phyloP scores from a whole-genome alignment of 768 basidiomycete species.

The Trametes cingulata region DNA sequence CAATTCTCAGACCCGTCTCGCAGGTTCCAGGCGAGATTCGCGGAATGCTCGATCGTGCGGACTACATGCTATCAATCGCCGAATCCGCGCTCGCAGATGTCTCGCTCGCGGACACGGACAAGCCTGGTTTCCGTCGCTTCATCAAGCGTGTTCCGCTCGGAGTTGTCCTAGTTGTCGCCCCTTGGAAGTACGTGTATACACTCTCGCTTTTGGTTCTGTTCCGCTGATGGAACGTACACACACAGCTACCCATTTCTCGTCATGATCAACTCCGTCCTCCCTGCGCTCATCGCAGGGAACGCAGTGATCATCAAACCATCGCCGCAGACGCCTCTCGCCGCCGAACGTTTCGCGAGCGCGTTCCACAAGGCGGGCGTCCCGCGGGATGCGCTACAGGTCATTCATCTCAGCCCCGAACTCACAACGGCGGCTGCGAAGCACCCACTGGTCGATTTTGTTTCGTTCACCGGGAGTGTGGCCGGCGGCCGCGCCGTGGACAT shows the following conservation, averaged over 20 bases:
- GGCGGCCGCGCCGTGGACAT: slow-evolving; percentile 76
- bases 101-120: slow-evolving; percentile 71
- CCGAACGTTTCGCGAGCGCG: slow-evolving; percentile 74
- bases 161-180: slow-evolving; percentile 83
- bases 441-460: slow-evolving; percentile 72
- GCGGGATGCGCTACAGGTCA: slow-evolving; percentile 65
- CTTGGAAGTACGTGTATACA: slow-evolving; percentile 76
- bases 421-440: slow-evolving; percentile 64
- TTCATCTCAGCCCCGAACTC: slow-evolving; percentile 69
- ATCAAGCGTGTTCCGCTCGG: slow-evolving; percentile 86
- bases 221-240: not conserved
- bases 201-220: not conserved
- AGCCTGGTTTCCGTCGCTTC: slow-evolving; percentile 79
- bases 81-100: slow-evolving; percentile 72
- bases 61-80: slow-evolving; percentile 86
- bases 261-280: slow-evolving; percentile 89
- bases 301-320: slow-evolving; percentile 92
- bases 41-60: slow-evolving; percentile 79
- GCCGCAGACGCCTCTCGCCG: slow-evolving; percentile 90
- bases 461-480: slow-evolving; percentile 87
- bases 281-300: slow-evolving; percentile 90
- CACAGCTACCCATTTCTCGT: slow-evolving; percentile 85
- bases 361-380: slow-evolving; percentile 81
- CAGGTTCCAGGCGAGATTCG: slow-evolving; percentile 79
- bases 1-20: slow-evolving; percentile 62